Conservation (phyloP, 208 protist species). For the Acanthamoeba rhysodes region DNA sequence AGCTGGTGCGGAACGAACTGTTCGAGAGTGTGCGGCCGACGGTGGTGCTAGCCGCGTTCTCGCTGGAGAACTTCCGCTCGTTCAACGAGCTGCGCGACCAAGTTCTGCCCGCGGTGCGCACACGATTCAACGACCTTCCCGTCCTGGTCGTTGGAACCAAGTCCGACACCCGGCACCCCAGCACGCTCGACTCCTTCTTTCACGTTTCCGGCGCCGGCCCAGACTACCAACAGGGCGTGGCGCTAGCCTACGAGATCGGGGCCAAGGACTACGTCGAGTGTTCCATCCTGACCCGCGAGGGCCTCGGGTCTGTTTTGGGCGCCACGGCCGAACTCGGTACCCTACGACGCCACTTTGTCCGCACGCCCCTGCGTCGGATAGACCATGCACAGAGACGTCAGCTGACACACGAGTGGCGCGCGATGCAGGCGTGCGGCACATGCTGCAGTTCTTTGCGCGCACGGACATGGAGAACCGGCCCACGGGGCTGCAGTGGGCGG, state of each 20-base stretch:
- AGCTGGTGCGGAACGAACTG: conserved; percentile 19
- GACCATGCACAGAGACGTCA: too few relatives aligned
- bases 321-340: conserved; percentile 7
- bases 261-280: conserved; percentile 59
- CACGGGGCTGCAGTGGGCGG: background rate
- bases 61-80: conserved; percentile 19
- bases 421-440: conserved; percentile 13
- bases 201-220: background rate
- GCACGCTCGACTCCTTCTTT: background rate
- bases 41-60: conserved; percentile 39
- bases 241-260: background rate
- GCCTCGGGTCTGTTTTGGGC: background rate
- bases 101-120: conserved; percentile 3
- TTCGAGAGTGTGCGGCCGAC: conserved; percentile 29
- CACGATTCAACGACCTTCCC: conserved; percentile 14
- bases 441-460: conserved; percentile 42
- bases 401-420: background rate
- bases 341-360: background rate
- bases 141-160: conserved; percentile 38
- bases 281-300: conserved; percentile 33
- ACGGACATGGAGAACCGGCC: background rate
- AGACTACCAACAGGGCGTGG: background rate
- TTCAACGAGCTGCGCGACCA: background rate
- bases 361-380: too few relatives aligned
- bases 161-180: background rate